Evolutionary conservation across 805 yeast species (phyloP).

Genomic region (Brettanomyces sp.): DNA sequence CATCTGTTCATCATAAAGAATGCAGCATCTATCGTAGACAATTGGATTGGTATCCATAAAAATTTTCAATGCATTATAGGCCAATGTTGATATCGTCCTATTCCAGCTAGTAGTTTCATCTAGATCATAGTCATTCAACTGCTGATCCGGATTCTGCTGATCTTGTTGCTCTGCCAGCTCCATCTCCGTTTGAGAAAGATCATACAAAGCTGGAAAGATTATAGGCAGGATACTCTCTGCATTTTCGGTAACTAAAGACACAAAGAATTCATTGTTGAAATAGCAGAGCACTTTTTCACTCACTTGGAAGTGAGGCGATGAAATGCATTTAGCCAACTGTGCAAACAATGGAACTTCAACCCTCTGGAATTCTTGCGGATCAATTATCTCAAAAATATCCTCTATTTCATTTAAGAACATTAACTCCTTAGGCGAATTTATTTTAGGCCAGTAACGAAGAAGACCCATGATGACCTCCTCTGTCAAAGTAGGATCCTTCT

Average conservation of each 20-base stretch:
- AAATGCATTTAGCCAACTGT: constrained; percentile 86
- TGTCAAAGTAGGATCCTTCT: constrained; percentile 84
- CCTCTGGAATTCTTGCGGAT: constrained; percentile 83
- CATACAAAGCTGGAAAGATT: constrained; percentile 81
- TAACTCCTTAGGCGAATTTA: constrained; percentile 88
- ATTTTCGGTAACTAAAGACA: constrained; percentile 82
- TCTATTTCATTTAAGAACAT: constrained; percentile 94
- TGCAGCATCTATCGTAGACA: constrained; percentile 86
- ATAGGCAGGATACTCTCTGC: constrained; percentile 90
- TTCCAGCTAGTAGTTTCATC: constrained; percentile 69
- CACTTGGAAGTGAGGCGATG: constrained; percentile 95
- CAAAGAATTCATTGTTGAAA: constrained; percentile 92
- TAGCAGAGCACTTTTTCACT: constrained; percentile 89
- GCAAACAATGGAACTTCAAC: constrained; percentile 90
- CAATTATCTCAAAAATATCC: constrained; percentile 93
- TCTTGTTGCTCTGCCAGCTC: constrained; percentile 23
- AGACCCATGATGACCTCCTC: constrained; percentile 96
- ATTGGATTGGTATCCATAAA: constrained; percentile 90
- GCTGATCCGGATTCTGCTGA: constrained; percentile 11
- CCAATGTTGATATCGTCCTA: constrained; percentile 82
- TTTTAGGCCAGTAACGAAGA: constrained; percentile 93
- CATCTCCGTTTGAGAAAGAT: constrained; percentile 45
- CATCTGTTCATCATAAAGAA: constrained; percentile 69
- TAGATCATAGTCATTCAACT: constrained; percentile 27
- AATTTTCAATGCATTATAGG: constrained; percentile 81